Evolutionary conservation across 192 early-diverging fungal genomes (phyloP).

Genomic region (Glomus cerebriforme): DNA sequence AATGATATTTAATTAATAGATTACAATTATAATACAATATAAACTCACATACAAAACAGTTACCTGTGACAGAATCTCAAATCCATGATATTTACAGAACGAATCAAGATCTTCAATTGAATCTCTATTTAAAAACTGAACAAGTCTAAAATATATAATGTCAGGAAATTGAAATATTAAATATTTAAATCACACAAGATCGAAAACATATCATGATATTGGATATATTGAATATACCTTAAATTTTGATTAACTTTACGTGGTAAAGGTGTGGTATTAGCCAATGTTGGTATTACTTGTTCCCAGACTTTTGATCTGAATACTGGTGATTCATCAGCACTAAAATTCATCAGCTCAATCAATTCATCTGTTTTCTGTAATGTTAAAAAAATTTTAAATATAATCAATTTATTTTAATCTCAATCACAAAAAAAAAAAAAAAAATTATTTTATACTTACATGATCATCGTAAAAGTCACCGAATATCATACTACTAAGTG

Average conservation of each 20-base stretch:
- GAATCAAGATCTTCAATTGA: constrained; percentile 20
- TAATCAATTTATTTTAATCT: neutral
- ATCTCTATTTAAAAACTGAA: constrained; percentile 20
- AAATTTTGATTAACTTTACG: constrained; percentile 3
- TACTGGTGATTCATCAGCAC: constrained; percentile 13
- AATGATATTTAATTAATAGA: neutral
- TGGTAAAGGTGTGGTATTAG: neutral
- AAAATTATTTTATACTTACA: neutral
- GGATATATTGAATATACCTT: neutral
- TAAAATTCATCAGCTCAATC: constrained; percentile 16
- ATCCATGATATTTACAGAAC: constrained; percentile 26
- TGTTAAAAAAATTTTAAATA: neutral
- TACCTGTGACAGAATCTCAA: constrained; percentile 25
- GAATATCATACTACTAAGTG: constrained; percentile 31
- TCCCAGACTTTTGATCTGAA: constrained; percentile 28
- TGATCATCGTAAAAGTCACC: constrained; percentile 34
- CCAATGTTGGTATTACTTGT: neutral
- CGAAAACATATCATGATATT: neutral
- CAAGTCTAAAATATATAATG: constrained; percentile 1
- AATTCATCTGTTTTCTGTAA: constrained; percentile 32
- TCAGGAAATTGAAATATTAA: neutral
- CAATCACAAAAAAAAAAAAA: too few relatives aligned
- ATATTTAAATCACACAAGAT: neutral
- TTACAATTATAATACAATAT: neutral
- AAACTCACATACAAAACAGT: neutral